These are phyloP conservation scores for Acephala macrosclerotiorum DNA, from an alignment of 2,329 filamentous ascomycete species.

Conservation along the genomic window DNA sequence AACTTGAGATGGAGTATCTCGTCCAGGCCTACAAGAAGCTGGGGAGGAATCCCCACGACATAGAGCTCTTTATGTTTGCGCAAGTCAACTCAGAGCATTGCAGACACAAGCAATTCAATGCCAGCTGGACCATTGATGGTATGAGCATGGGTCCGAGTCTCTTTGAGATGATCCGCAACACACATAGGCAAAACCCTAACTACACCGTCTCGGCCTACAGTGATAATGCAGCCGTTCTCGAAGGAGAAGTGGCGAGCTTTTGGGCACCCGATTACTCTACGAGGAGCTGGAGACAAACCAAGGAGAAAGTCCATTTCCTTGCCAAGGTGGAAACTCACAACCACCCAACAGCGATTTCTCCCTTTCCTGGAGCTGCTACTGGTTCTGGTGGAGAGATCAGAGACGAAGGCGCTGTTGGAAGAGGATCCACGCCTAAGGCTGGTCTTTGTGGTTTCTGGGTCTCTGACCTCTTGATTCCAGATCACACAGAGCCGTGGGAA, in stretches of 20 bases:
- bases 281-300: conserved; percentile 86
- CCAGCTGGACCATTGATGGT: conserved; percentile 93
- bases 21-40: conserved; percentile 67
- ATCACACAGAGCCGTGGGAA: conserved; percentile 86
- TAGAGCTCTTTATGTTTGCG: conserved; percentile 99
- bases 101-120: conserved; percentile 88
- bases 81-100: conserved; percentile 98
- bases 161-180: conserved; percentile 97
- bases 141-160: conserved; percentile 79
- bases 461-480: conserved; percentile 91
- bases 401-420: conserved; percentile 92
- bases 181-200: conserved; percentile 81
- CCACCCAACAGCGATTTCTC: conserved; percentile 94
- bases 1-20: conserved; percentile 89
- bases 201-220: conserved; percentile 96
- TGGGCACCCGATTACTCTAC: conserved; percentile 91
- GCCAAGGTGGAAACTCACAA: conserved; percentile 98
- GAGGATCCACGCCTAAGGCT: conserved; percentile 91
- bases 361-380: conserved; percentile 90
- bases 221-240: conserved; percentile 94
- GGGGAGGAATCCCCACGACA: conserved; percentile 73
- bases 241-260: conserved; percentile 74
- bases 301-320: conserved; percentile 86
- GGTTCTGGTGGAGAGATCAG: conserved; percentile 95
- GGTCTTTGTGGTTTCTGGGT: conserved; percentile 94